These are phyloP conservation scores for Asterochloris sp. DNA, from an alignment of 139 green algal species.

Conservation along the genomic window DNA sequence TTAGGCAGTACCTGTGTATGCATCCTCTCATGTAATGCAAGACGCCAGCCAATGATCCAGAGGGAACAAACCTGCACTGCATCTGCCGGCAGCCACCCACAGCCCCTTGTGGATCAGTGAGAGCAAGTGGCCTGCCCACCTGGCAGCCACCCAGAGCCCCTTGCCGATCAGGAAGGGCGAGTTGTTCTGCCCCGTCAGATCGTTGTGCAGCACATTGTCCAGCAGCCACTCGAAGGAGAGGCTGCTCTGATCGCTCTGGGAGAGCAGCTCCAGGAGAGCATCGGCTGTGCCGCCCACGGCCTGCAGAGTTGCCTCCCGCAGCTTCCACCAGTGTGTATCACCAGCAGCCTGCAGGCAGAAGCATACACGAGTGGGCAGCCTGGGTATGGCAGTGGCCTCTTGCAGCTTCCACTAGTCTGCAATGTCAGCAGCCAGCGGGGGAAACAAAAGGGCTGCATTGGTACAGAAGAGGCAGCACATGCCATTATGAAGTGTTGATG, in stretches of 20 bases:
- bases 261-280: conserved; percentile 25
- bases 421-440: neutral
- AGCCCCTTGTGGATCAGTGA: conserved; percentile 13
- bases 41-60: too few relatives aligned
- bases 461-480: too few relatives aligned
- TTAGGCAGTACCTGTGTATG: too few relatives aligned
- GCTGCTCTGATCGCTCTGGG: neutral
- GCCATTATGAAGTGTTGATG: too few relatives aligned
- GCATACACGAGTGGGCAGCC: neutral
- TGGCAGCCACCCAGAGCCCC: conserved; percentile 57
- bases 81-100: conserved; percentile 36
- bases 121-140: neutral
- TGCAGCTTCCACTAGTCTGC: neutral
- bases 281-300: conserved; percentile 54
- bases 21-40: too few relatives aligned
- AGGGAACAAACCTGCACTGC: too few relatives aligned
- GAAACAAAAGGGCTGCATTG: neutral
- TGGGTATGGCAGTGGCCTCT: neutral
- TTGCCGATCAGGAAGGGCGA: conserved; percentile 63
- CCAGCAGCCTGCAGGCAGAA: conserved; percentile 20
- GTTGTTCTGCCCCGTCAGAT: conserved; percentile 37
- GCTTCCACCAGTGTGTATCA: conserved; percentile 63
- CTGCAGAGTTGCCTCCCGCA: conserved; percentile 74
- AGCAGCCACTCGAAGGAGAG: conserved; percentile 42
- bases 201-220: conserved; percentile 42